Evolutionary conservation across 768 basidiomycete species (phyloP).

Genomic region (Boletales sp.): DNA sequence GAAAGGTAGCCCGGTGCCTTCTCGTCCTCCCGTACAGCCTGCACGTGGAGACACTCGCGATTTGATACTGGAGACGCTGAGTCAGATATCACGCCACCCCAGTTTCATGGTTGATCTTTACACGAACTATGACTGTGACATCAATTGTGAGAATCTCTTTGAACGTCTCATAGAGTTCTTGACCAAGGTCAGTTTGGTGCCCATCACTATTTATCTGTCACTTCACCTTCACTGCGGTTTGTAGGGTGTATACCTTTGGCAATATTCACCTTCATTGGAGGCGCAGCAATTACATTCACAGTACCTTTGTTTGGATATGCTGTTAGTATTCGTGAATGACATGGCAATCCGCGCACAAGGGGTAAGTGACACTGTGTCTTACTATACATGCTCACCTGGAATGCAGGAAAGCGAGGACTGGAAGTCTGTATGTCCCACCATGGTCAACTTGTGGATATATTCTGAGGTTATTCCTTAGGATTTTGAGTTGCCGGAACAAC

Average conservation of each 20-base stretch:
- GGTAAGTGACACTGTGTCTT: conserved; percentile 31
- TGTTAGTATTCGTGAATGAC: conserved; percentile 82
- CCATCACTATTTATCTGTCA: neutral
- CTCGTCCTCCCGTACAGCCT: conserved; percentile 62
- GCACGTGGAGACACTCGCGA: conserved; percentile 87
- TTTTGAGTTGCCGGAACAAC: conserved; percentile 51
- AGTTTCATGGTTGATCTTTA: conserved; percentile 96
- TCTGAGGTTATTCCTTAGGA: conserved; percentile 35
- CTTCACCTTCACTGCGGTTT: neutral
- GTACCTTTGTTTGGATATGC: conserved; percentile 81
- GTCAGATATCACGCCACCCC: conserved; percentile 74
- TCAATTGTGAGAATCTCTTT: conserved; percentile 94
- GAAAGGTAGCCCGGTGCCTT: conserved; percentile 45
- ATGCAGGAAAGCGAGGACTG: conserved; percentile 48
- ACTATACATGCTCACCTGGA: conserved; percentile 8
- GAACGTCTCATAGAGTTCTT: conserved; percentile 86
- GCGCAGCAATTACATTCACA: conserved; percentile 75
- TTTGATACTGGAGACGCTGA: conserved; percentile 83
- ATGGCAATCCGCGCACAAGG: conserved; percentile 70
- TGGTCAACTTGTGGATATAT: conserved; percentile 18
- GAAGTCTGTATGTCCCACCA: conserved; percentile 55
- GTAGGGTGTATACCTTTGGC: conserved; percentile 78
- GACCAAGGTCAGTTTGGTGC: conserved; percentile 58
- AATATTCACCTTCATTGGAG: conserved; percentile 55
- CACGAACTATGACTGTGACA: conserved; percentile 95